Base-by-base conservation (phyloP, 2,329 filamentous ascomycete genomes). In the Tolypocladium album region DNA sequence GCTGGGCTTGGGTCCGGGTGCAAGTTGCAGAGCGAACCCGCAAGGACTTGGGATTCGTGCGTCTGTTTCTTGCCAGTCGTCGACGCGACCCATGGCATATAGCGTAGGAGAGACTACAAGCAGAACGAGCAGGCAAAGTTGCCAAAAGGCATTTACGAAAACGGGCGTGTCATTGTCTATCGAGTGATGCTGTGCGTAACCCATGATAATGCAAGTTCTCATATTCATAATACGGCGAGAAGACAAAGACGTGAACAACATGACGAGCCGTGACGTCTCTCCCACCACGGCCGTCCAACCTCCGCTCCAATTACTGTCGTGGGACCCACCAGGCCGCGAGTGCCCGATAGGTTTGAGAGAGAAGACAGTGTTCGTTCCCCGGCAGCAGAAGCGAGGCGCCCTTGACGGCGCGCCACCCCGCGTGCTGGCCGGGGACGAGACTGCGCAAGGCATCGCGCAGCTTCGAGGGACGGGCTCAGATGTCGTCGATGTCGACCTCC, bases 401-500 rank as follows among this genome's bases (percentile, higher is more conserved):
- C 27, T n/a, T 8, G 27, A 34, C 4, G 50, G 20, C 50, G 8
- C 17, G n/a, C 50, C 50, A 4, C 27, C 47, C 50, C 17, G 27
- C 50, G 20, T 12, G 24, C 39, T 38, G 58, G 38, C 24, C 34
- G 57, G 24, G 34, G 27, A 36, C 17, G n/a, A 47, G 52, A 31
- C 22, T 17, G 38, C 39, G 45, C 59, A 22, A 27, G 36, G 39
- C 59, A 17, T 17, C 11, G 56, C 55, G 47, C 40, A 40, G 39
- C n/a, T 11, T 24, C 12, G 5, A 11, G 39, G 55, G 24, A 20
- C 52, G 31, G 34, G 24, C 72, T 84, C 86, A 97, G 76, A 97
- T 96, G 76, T 97, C 92, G 79, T 97, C 93, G 74, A 96, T 90
- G 75, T 95, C 91, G 71, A 97, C 87, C 68, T 96, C 91, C 80